phyloP scores from a whole-genome alignment of 768 basidiomycete species.

The Pulveroboletus sp. region DNA sequence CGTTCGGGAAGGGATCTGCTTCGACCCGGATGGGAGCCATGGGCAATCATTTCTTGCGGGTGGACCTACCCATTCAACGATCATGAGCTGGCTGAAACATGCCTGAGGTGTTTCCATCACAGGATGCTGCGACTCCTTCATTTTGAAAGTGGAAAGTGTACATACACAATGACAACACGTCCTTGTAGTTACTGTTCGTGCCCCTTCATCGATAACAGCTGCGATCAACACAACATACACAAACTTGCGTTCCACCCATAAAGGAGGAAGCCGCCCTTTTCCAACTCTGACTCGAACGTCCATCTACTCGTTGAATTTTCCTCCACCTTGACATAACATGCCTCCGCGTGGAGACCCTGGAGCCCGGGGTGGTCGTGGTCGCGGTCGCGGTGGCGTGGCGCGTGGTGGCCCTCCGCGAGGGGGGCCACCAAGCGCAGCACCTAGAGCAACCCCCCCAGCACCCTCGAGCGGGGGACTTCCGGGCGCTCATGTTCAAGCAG shows the following conservation, averaged over 20 bases:
- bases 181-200: background rate
- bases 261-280: slow-evolving; percentile 11
- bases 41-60: slow-evolving; percentile 56
- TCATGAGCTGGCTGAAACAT: slow-evolving; percentile 58
- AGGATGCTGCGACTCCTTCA: background rate
- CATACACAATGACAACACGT: background rate
- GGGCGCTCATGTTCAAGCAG: slow-evolving; percentile 40
- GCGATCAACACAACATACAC: slow-evolving; percentile 24
- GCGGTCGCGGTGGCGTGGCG: slow-evolving; percentile 25
- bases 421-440: slow-evolving; percentile 20
- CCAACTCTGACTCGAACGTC: slow-evolving; percentile 15
- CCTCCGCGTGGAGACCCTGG: slow-evolving; percentile 34
- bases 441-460: slow-evolving; percentile 17
- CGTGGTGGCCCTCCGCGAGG: slow-evolving; percentile 31
- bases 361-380: slow-evolving; percentile 25
- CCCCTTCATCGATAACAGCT: slow-evolving; percentile 21
- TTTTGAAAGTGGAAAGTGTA: slow-evolving; percentile 8
- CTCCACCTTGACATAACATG: slow-evolving; percentile 28
- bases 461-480: slow-evolving; percentile 33
- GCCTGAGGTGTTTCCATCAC: slow-evolving; percentile 7
- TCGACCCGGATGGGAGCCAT: slow-evolving; percentile 59
- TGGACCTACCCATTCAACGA: slow-evolving; percentile 48
- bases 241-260: slow-evolving; percentile 22
- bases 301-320: slow-evolving; percentile 9
- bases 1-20: slow-evolving; percentile 59